These are phyloP conservation scores for Botrytis squamosa DNA, from an alignment of 2,329 filamentous ascomycete species.

Conservation along the genomic window DNA sequence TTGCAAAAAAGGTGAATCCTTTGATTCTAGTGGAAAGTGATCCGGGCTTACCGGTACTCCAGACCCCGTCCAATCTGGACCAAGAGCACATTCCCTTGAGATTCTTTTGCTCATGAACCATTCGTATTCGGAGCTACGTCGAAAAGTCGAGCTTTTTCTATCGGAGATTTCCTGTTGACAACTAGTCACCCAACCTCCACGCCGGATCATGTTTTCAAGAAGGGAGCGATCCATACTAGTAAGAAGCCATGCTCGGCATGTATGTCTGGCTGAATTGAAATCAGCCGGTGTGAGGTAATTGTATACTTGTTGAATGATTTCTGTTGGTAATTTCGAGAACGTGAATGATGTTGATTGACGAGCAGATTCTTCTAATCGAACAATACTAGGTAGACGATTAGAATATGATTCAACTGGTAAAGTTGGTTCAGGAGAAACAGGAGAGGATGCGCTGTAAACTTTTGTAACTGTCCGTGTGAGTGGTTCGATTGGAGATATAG, in stretches of 20 bases:
- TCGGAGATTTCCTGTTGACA: conserved; percentile 30
- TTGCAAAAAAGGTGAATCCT: conserved; percentile 38
- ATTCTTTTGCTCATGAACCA: conserved; percentile 45
- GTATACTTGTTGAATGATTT: conserved; percentile 44
- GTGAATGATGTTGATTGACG: conserved; percentile 23
- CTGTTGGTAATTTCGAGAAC: conserved; percentile 35
- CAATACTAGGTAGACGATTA: conserved; percentile 17
- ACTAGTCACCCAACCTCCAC: conserved; percentile 54
- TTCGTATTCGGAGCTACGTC: conserved; percentile 29
- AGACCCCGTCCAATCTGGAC: conserved; percentile 36
- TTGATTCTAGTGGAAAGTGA: not conserved
- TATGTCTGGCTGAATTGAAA: conserved; percentile 60
- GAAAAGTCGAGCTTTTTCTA: conserved; percentile 17
- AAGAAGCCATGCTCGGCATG: conserved; percentile 59
- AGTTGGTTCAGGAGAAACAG: conserved; percentile 24
- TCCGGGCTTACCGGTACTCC: conserved; percentile 27
- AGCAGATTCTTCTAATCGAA: conserved; percentile 25
- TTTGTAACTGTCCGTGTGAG: conserved; percentile 20
- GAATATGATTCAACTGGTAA: conserved; percentile 16
- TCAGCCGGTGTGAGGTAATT: conserved; percentile 40
- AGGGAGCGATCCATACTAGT: conserved; percentile 53
- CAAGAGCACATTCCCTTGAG: conserved; percentile 44
- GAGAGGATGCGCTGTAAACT: conserved; percentile 24
- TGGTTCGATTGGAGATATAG: conserved; percentile 12
- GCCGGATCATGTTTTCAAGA: conserved; percentile 52